phyloP scores from a whole-genome alignment of 768 basidiomycete species.

The Lentinus tigrinus region DNA sequence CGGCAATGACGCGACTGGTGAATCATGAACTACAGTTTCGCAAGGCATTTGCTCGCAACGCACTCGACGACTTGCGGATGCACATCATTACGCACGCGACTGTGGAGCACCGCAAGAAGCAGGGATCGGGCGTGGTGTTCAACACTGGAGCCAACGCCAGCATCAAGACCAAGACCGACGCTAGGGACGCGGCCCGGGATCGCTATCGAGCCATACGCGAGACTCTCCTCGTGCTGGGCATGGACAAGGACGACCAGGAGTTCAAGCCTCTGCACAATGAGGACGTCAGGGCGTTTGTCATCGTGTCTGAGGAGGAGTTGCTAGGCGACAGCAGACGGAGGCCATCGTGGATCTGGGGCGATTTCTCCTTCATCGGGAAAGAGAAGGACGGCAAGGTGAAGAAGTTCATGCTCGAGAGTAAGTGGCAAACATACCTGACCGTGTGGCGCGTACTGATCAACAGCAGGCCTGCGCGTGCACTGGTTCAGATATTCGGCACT shows the following conservation, averaged over 20 bases:
- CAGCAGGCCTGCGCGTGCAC: too few species aligned
- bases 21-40: neutral
- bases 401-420: too few species aligned
- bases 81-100: neutral
- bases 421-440: too few species aligned
- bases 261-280: neutral
- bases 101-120: neutral
- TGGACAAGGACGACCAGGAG: neutral
- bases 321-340: neutral
- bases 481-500: too few species aligned
- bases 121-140: neutral
- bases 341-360: conserved; percentile 6
- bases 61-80: neutral
- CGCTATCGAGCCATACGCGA: neutral
- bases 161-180: neutral
- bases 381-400: too few species aligned
- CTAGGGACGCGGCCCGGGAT: neutral
- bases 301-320: neutral
- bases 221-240: neutral
- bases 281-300: neutral
- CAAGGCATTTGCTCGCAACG: conserved; percentile 3
- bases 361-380: neutral
- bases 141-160: neutral
- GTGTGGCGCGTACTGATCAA: too few species aligned
- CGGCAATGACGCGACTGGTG: neutral